Base-by-base conservation (phyloP, 2,329 filamentous ascomycete genomes). In the Trichoderma simmonsii region DNA sequence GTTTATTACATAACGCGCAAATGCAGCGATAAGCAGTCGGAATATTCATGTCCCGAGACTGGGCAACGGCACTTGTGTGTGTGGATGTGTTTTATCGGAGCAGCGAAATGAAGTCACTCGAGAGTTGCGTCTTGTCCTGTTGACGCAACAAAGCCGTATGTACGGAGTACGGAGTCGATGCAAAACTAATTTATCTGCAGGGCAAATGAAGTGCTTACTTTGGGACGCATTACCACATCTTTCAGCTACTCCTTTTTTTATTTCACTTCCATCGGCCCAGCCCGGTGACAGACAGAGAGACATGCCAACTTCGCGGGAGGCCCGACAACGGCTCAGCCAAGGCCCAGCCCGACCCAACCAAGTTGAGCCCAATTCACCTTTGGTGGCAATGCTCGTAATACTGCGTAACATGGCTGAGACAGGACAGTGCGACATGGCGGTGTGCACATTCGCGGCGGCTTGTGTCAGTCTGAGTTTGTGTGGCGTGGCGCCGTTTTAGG, bases 371-470 rank as follows among this genome's bases (percentile, higher is more conserved):
- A 59, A 54, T 32, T 43, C 51, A 21, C 12, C 11, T 21, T 18
- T 28, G 64, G 51, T 59, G 62, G 62, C 62, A 51, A 48, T 30
- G 30, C 64, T 24, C 34, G 28, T 21, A 57, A 32, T 26, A 36
- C 24, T 26, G 34, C 60, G 11, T 48, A 21, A 26, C 34, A 34
- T 39, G 30, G 30, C 30, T 28, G 32, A 43, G 65, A 57, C 32
- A 56, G n/a, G 51, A 68, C 65, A 68, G 65, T 68, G 65, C 54
- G 65, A 68, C 65, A 48, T 68, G 65, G 65, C 65, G 65, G 65
- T 68, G 65, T 43, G 64, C 24, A 3, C 15, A 36, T 11, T 32
- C 24, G 26, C 24, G 4, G 7, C 0, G 12, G 18, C 18, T 28
- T 9, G 39, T 43, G 39, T 43, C 39, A 43, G 60, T 26, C 60